These are phyloP conservation scores for Tolypocladium pustulatum DNA, from an alignment of 2,329 filamentous ascomycete genomes.

Conservation along the genomic window DNA sequence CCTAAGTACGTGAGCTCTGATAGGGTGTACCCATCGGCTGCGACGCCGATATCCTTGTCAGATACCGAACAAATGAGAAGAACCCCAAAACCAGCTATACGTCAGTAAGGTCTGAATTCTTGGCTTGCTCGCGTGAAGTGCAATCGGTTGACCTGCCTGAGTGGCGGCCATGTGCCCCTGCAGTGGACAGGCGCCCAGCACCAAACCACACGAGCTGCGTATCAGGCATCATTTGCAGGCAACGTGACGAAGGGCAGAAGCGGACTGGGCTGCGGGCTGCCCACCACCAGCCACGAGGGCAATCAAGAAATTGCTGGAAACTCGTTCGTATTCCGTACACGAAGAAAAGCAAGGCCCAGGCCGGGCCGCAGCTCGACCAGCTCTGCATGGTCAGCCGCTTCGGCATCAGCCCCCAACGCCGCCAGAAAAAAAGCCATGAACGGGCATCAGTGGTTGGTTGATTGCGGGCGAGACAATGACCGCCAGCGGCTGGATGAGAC, in stretches of 20 bases:
- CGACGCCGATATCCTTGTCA: not conserved
- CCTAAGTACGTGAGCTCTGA: not conserved
- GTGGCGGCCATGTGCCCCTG: not conserved
- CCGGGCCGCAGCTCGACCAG: not conserved
- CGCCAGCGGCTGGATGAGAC: not conserved
- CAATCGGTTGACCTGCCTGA: not conserved
- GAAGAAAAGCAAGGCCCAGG: not conserved
- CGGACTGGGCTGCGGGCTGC: slow-evolving; percentile 1
- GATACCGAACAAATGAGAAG: not conserved
- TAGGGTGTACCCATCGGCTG: not conserved
- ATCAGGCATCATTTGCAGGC: not conserved
- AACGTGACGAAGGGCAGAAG: slow-evolving; percentile 2
- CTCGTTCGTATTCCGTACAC: not conserved
- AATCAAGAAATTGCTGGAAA: not conserved
- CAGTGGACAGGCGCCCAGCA: no score
- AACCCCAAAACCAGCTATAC: not conserved
- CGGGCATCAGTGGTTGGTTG: not conserved
- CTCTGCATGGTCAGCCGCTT: not conserved
- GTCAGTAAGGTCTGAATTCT: not conserved
- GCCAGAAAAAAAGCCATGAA: not conserved
- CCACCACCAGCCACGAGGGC: not conserved
- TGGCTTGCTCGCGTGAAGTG: not conserved
- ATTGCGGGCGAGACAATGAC: not conserved
- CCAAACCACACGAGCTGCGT: not conserved
- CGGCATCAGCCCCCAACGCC: not conserved